These are phyloP conservation scores for Tubosaeta sp. DNA, from an alignment of 768 basidiomycete genomes.

Conservation along the genomic window DNA sequence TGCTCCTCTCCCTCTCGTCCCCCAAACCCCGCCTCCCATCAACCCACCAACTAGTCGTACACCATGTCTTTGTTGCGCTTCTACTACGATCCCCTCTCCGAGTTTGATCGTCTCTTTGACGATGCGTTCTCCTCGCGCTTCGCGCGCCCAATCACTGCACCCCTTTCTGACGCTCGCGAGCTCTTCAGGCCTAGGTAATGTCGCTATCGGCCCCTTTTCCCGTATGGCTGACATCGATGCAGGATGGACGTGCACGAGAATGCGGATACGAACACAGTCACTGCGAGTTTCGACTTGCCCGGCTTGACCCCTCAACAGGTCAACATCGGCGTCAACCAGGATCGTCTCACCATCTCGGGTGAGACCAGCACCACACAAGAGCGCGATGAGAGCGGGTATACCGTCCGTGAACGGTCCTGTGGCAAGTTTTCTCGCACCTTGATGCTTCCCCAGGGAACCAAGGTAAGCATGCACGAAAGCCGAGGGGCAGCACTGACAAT, in stretches of 20 bases:
- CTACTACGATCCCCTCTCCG: conserved; percentile 38
- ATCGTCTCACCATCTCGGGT: conserved; percentile 48
- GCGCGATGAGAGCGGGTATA: conserved; percentile 33
- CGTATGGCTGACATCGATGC: neutral
- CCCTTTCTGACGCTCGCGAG: conserved; percentile 11
- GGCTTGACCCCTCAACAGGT: conserved; percentile 50
- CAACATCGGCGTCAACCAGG: conserved; percentile 47
- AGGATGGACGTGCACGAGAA: conserved; percentile 59
- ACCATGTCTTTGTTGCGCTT: conserved; percentile 26
- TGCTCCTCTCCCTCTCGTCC: neutral
- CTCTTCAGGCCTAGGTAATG: conserved; percentile 33
- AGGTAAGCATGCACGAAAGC: conserved; percentile 30
- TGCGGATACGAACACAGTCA: conserved; percentile 42
- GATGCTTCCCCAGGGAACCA: conserved; percentile 45
- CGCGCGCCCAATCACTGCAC: conserved; percentile 9
- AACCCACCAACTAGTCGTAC: neutral
- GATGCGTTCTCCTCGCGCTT: conserved; percentile 31
- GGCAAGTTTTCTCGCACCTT: conserved; percentile 49
- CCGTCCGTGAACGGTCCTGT: conserved; percentile 41
- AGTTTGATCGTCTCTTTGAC: conserved; percentile 44
- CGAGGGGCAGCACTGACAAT: neutral
- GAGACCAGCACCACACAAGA: conserved; percentile 36
- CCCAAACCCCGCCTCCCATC: neutral
- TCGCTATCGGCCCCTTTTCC: neutral
- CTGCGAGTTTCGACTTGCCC: conserved; percentile 56